Percentiles rank a stretch among this genome's conserved stretches.
These are phyloP conservation scores for Phlegmacium glaucopus DNA, from an alignment of 768 basidiomycete genomes.

Conservation along the genomic window DNA sequence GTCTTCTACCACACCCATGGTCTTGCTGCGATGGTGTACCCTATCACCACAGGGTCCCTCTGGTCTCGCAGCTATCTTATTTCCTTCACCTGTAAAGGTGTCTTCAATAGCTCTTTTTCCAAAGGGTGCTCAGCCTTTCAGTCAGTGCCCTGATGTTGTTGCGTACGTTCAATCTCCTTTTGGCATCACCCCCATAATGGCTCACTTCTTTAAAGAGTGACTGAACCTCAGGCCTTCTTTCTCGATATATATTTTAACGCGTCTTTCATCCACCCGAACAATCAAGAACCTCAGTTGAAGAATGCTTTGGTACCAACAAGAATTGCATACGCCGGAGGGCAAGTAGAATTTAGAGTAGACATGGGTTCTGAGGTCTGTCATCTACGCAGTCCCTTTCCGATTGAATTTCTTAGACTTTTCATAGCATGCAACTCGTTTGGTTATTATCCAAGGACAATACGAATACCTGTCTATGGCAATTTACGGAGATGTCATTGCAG, in stretches of 20 bases:
- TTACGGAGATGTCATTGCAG: conserved; percentile 53
- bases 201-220: conserved; percentile 40
- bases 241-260: conserved; percentile 77
- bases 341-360: conserved; percentile 62
- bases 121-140: conserved; percentile 60
- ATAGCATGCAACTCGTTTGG: conserved; percentile 70
- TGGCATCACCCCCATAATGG: background rate
- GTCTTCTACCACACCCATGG: conserved; percentile 25
- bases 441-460: conserved; percentile 80
- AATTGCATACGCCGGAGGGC: conserved; percentile 69
- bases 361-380: conserved; percentile 64
- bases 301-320: conserved; percentile 73
- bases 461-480: conserved; percentile 61
- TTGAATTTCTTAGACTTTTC: background rate
- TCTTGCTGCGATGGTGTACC: conserved; percentile 67
- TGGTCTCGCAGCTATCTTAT: conserved; percentile 68
- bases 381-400: background rate
- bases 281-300: conserved; percentile 44
- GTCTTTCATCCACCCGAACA: conserved; percentile 39
- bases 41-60: conserved; percentile 55
- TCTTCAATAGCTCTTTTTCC: conserved; percentile 68
- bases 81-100: conserved; percentile 64
- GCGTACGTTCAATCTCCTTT: conserved; percentile 41
- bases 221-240: conserved; percentile 72
- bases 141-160: conserved; percentile 52